Base-by-base conservation (phyloP, 2,329 filamentous ascomycete genomes). In the Spiromastix sp. region DNA sequence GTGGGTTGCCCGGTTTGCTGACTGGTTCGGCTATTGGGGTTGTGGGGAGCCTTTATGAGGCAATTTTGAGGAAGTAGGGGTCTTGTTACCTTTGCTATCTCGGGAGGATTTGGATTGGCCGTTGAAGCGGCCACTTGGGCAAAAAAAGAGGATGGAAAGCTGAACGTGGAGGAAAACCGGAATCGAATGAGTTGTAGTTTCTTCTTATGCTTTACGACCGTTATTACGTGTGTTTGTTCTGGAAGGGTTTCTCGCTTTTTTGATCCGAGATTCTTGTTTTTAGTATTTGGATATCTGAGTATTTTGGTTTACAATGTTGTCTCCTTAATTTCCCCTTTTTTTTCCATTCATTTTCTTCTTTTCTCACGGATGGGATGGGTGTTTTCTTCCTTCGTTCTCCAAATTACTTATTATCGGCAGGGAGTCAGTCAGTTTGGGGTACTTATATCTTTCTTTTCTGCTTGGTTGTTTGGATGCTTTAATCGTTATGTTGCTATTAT, bases 11-110 rank as follows among this genome's bases (percentile, higher is more conserved):
- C 3, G 60, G 60, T n/a, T 45, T 66, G 24, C 36, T 66, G 38
- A 60, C 58, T 21, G 58, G 60, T 12, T 52, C 60, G 6, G 57
- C 56, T 12, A 54, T 67, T 22, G 63, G 61, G 3, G 51, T 50
- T 22, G 43, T 66, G 22, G 56, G 59, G 16, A 60, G 60, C 38
- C 40, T 67, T 36, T 67, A 67, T 34, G 64, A 67, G 46, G 63
- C 63, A 28, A 63, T 66, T 38, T 47, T 67, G 46, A 57, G 55
- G 40, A 64, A 58, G 36, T 46, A 18, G 18, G 7, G 20, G 30
- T 16, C 3, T 18, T 12, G 6, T 30, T 30, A 11, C 2, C 16
- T 29, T 21, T 6, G 15, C 13, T 5, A 36, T n/a, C 5, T 29
- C 5, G 16, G 13, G 13, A 20, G n/a, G 11, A 10, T 10, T n/a